Percentiles rank a stretch among this genome's conserved stretches.
Conservation (phyloP, 2,329 filamentous ascomycete species). For the Scortechinia acanthostroma region DNA sequence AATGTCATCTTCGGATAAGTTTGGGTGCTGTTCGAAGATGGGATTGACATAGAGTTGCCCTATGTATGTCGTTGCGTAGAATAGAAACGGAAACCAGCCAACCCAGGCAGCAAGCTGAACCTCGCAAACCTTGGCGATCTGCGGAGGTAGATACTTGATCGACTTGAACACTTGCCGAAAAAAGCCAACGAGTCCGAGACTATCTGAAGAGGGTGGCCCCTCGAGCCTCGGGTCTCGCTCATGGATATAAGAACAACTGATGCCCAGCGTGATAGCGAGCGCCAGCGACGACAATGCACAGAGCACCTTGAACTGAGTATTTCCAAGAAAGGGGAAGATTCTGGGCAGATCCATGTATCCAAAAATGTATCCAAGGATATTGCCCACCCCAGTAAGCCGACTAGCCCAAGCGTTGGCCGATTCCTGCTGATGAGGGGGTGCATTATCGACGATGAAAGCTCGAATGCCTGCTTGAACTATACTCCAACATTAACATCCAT, state of each 20-base stretch:
- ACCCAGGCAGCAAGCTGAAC: conserved; percentile 87
- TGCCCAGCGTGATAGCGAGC: conserved; percentile 59
- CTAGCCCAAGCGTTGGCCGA: conserved; percentile 91
- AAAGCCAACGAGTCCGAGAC: conserved; percentile 67
- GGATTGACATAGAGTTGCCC: conserved; percentile 88
- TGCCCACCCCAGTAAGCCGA: conserved; percentile 77
- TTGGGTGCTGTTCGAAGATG: conserved; percentile 67
- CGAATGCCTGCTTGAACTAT: conserved; percentile 81
- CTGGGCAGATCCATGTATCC: conserved; percentile 76
- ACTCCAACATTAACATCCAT: conserved; percentile 5
- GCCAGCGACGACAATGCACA: conserved; percentile 76
- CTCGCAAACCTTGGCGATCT: conserved; percentile 74
- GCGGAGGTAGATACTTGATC: conserved; percentile 71
- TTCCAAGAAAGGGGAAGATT: conserved; percentile 71
- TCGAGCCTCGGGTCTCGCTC: conserved; percentile 78
- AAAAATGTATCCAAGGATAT: conserved; percentile 82
- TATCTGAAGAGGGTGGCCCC: conserved; percentile 47
- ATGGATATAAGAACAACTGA: conserved; percentile 63
- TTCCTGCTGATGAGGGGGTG: conserved; percentile 88
- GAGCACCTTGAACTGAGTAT: conserved; percentile 87
- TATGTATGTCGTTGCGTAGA: conserved; percentile 91
- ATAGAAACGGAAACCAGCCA: conserved; percentile 90
- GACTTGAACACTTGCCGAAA: conserved; percentile 73
- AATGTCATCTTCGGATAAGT: conserved; percentile 71
- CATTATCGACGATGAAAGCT: conserved; percentile 88